Evolutionary conservation across 2,329 filamentous ascomycete genomes (phyloP), one percentile per base, ranked within the genome.

Genomic region (Monilinia polystroma): DNA sequence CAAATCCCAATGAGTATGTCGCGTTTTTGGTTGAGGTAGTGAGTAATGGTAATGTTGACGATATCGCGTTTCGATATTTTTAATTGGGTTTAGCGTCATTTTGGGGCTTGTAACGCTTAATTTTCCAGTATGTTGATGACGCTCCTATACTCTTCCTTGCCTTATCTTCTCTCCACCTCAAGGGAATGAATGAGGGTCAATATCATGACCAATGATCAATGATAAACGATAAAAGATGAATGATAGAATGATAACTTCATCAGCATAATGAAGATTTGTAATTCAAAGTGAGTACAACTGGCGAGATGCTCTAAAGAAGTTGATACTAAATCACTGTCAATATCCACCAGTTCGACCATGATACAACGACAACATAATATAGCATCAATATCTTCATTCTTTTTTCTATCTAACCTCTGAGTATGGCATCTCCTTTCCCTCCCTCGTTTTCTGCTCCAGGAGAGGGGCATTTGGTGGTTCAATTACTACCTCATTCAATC

Each of bases 391-490:
- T 51, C 47, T 26, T 26, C 8, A 26, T 51, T 23, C 10, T n/a
- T 29, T n/a, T 38, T 43, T 26, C 54, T 43, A 18, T 14, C 54
- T 26, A 12, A 45, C 16, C 18, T 23, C 47, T 12, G 49, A 55
- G 12, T 52, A 75, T 76, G 72, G 64, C 45, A 16, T 77, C 75
- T 38, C 75, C 75, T 6, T 77, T 77, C 76, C 87, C 90, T 60
- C 82, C 85, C 63, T 91, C 91, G 38, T 84, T 89, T 51, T 90
- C 91, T 32, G 82, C 83, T 64, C 86, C 93, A 29, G 95, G 95
- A 67, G 84, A 91, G 75, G 95, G 95, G 68, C 84, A 83, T 70
- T 90, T 97, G 72, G 83, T 92, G 64, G 87, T 92, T 67, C 86
- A 86, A 26, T 80, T 91, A 7, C 83, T 93, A 12, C 91, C 93